These are phyloP conservation scores for Proliferodiscus dingleyae DNA, from an alignment of 2,329 filamentous ascomycete species.

Conservation along the genomic window DNA sequence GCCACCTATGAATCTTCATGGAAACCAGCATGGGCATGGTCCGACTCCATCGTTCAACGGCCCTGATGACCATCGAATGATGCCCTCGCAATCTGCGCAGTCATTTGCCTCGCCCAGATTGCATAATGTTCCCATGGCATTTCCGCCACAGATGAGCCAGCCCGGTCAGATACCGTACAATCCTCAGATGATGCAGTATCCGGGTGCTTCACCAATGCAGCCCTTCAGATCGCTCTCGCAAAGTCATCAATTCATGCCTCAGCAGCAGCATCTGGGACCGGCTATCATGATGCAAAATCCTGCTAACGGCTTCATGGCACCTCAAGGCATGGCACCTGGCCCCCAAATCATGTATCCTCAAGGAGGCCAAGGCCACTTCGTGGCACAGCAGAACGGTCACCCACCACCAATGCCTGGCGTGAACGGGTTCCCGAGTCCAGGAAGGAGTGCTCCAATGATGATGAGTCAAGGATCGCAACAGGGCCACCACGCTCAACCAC, in stretches of 20 bases:
- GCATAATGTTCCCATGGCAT: constrained; percentile 60
- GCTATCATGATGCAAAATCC: constrained; percentile 81
- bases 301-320: constrained; percentile 67
- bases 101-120: constrained; percentile 82
- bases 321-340: constrained; percentile 63
- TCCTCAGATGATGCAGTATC: constrained; percentile 66
- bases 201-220: constrained; percentile 64
- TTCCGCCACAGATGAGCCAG: constrained; percentile 69
- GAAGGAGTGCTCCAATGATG: constrained; percentile 86
- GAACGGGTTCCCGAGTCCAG: constrained; percentile 84
- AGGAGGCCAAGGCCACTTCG: constrained; percentile 59
- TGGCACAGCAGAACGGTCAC: constrained; percentile 49
- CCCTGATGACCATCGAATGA: constrained; percentile 79
- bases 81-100: constrained; percentile 76
- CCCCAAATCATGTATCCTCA: constrained; percentile 84
- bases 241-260: constrained; percentile 66
- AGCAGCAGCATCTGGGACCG: constrained; percentile 66
- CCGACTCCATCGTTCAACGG: constrained; percentile 64
- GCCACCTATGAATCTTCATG: constrained; percentile 71
- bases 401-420: constrained; percentile 58
- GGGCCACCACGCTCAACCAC: constrained; percentile 58
- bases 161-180: constrained; percentile 66
- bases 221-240: constrained; percentile 69
- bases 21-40: constrained; percentile 64
- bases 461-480: constrained; percentile 91